Evolutionary conservation across 2,329 filamentous ascomycete species (phyloP).

Genomic region (Akanthomyces muscarius): DNA sequence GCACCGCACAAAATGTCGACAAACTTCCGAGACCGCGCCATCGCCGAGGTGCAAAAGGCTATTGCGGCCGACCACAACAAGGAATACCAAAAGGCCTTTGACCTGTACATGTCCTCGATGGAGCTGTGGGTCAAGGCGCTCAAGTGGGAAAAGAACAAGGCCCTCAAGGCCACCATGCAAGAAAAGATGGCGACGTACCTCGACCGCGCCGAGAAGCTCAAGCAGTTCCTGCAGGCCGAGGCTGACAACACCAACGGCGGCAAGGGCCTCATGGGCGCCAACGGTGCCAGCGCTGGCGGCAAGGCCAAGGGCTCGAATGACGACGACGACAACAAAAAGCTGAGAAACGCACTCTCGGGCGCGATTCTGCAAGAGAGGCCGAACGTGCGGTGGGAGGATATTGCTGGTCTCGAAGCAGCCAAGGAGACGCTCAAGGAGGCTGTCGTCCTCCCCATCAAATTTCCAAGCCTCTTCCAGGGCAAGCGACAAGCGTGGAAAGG

Average conservation of each 20-base stretch:
- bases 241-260: slow-evolving; percentile 62
- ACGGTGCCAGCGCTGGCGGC: slow-evolving; percentile 62
- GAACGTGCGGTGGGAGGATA: slow-evolving; percentile 97
- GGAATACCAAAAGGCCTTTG: slow-evolving; percentile 96
- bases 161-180: slow-evolving; percentile 95
- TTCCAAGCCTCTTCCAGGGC: slow-evolving; percentile 91
- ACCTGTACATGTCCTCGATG: slow-evolving; percentile 90
- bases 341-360: slow-evolving; percentile 83
- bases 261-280: slow-evolving; percentile 61
- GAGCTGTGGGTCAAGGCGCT: slow-evolving; percentile 98
- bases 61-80: slow-evolving; percentile 94
- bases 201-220: slow-evolving; percentile 97
- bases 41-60: slow-evolving; percentile 94
- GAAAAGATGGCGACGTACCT: slow-evolving; percentile 95
- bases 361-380: slow-evolving; percentile 94
- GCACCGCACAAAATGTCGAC: slow-evolving; percentile 68
- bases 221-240: slow-evolving; percentile 79
- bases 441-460: slow-evolving; percentile 96
- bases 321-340: slow-evolving; percentile 92
- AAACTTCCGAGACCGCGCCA: slow-evolving; percentile 94
- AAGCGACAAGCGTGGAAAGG: slow-evolving; percentile 98
- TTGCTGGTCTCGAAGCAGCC: slow-evolving; percentile 86
- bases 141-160: slow-evolving; percentile 99
- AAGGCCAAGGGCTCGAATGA: slow-evolving; percentile 62
- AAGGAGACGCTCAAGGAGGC: slow-evolving; percentile 98